A percentile compares a stretch with the other conserved stretches of the same genome.
Conservation (phyloP, 148 eudicot genomes). For the Cornus controversa region DNA sequence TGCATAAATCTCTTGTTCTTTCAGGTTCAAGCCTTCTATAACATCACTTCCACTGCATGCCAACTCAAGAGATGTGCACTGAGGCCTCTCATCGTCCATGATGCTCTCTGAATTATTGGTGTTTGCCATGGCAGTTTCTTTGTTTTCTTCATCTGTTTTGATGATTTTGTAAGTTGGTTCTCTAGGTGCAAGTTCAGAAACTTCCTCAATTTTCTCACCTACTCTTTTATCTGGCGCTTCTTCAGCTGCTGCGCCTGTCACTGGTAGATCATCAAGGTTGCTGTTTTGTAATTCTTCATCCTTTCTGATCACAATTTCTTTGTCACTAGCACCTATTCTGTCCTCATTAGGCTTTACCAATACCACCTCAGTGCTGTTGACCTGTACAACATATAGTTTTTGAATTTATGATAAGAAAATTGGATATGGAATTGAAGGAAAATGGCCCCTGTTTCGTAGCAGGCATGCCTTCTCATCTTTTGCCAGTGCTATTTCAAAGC, state of each 20-base stretch:
- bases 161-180: neutral
- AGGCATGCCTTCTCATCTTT: too few species aligned
- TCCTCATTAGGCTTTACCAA: constrained; percentile 10
- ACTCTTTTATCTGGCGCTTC: constrained; percentile 3
- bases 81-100: constrained; percentile 7
- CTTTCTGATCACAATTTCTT: constrained; percentile 10
- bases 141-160: constrained; percentile 3
- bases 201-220: constrained; percentile 5
- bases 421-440: too few species aligned
- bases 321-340: neutral
- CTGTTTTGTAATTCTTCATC: constrained; percentile 7
- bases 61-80: neutral
- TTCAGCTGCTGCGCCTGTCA: constrained; percentile 16
- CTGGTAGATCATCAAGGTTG: constrained; percentile 10
- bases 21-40: constrained; percentile 8
- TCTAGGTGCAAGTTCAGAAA: neutral
- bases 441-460: too few species aligned
- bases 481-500: too few species aligned
- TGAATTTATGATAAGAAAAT: neutral
- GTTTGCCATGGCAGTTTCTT: neutral
- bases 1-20: constrained; percentile 10
- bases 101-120: constrained; percentile 4
- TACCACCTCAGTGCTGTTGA: constrained; percentile 11
- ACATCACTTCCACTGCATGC: constrained; percentile 6
- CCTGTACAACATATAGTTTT: constrained; percentile 5